These are phyloP conservation scores for Penicillium diatomitis DNA, from an alignment of 495 filamentous ascomycete genomes.

Conservation along the genomic window DNA sequence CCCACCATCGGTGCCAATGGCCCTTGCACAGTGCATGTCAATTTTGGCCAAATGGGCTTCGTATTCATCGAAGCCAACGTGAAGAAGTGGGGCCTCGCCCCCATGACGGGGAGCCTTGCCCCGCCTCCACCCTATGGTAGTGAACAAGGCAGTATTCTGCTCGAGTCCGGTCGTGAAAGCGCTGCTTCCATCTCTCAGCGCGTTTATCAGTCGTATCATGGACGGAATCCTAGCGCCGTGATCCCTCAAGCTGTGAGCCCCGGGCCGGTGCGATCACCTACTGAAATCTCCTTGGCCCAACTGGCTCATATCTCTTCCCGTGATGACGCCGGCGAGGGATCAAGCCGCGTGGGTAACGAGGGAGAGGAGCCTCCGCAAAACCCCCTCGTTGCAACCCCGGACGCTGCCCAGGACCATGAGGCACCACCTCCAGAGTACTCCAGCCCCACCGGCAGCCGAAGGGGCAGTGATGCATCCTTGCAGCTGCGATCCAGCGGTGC, in stretches of 20 bases:
- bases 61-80: constrained; percentile 99
- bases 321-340: constrained; percentile 68
- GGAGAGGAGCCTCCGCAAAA: constrained; percentile 10
- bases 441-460: constrained; percentile 53
- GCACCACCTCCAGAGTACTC: constrained; percentile 62
- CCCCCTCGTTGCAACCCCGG: neutral
- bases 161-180: constrained; percentile 74
- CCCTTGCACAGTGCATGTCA: constrained; percentile 85
- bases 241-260: constrained; percentile 70
- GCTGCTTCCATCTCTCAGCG: constrained; percentile 46
- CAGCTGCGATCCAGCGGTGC: constrained; percentile 17
- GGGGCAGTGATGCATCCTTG: constrained; percentile 38
- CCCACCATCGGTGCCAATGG: constrained; percentile 92
- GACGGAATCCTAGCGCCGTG: constrained; percentile 45
- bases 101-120: constrained; percentile 89
- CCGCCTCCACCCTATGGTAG: constrained; percentile 94
- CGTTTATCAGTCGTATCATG: constrained; percentile 42
- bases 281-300: constrained; percentile 87
- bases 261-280: constrained; percentile 84
- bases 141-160: constrained; percentile 88
- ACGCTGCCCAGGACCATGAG: constrained; percentile 11
- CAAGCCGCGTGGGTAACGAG: constrained; percentile 44
- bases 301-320: constrained; percentile 61
- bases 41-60: constrained; percentile 95
- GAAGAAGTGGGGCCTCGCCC: constrained; percentile 97